A percentile compares a stretch with the other conserved stretches of the same genome.
These are phyloP conservation scores for Curvularia verruculosa DNA, from an alignment of 2,329 filamentous ascomycete genomes.

Conservation along the genomic window DNA sequence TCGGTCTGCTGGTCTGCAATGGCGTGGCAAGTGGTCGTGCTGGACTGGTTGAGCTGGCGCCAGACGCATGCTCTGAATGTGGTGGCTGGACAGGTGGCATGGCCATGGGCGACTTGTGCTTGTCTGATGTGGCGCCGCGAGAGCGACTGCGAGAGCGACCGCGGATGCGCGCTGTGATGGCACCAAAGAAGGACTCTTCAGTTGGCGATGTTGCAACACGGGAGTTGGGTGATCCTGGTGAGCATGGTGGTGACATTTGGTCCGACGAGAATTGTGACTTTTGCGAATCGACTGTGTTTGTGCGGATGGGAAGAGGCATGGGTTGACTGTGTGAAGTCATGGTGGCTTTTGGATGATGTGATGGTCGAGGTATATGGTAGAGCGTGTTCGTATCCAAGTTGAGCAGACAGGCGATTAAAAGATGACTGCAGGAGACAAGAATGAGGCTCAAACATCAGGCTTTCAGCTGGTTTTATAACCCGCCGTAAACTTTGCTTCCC, in stretches of 20 bases:
- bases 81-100: constrained; percentile 35
- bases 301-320: constrained; percentile 40
- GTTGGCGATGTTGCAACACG: constrained; percentile 30
- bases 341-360: neutral
- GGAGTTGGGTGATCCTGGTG: constrained; percentile 32
- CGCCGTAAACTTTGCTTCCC: constrained; percentile 8
- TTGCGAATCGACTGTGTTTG: constrained; percentile 38
- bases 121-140: constrained; percentile 28
- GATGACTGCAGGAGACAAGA: constrained; percentile 24
- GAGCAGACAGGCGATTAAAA: neutral
- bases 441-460: constrained; percentile 36
- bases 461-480: constrained; percentile 25
- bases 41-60: constrained; percentile 17
- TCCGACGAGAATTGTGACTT: constrained; percentile 34
- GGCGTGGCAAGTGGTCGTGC: constrained; percentile 12
- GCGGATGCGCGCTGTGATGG: constrained; percentile 42
- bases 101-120: constrained; percentile 37
- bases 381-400: neutral
- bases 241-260: constrained; percentile 29
- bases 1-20: constrained; percentile 32
- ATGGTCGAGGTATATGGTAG: neutral
- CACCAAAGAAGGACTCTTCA: constrained; percentile 46
- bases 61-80: constrained; percentile 13
- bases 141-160: constrained; percentile 45
- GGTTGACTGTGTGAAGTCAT: constrained; percentile 39